These are phyloP conservation scores for Paxillus ammoniavirescens DNA, from an alignment of 768 basidiomycete genomes.

Conservation along the genomic window DNA sequence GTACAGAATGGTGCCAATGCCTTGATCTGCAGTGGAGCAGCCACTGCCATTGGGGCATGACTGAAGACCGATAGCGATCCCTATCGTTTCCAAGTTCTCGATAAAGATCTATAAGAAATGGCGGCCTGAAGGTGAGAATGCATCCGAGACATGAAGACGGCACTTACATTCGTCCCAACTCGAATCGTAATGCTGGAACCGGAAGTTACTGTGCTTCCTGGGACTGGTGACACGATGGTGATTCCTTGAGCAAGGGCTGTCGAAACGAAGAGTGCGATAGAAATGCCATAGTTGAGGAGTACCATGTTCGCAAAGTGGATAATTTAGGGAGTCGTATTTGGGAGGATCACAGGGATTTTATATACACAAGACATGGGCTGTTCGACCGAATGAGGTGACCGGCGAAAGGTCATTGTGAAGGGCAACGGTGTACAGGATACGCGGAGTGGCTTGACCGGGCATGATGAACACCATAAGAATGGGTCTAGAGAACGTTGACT, in stretches of 20 bases:
- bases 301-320: background rate
- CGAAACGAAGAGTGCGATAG: background rate
- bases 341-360: background rate
- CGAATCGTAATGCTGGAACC: constrained; percentile 40
- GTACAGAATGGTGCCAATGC: constrained; percentile 40
- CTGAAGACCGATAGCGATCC: constrained; percentile 37
- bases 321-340: background rate
- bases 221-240: background rate
- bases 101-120: constrained; percentile 28
- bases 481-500: too few relatives aligned
- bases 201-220: constrained; percentile 31
- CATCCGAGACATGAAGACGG: background rate
- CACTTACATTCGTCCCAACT: constrained; percentile 41
- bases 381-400: background rate
- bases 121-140: background rate
- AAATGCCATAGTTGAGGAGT: background rate
- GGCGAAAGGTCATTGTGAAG: too few relatives aligned
- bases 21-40: constrained; percentile 19
- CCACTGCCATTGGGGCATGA: constrained; percentile 29
- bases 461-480: too few relatives aligned
- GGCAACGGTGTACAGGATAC: too few relatives aligned
- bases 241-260: background rate
- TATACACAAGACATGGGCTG: background rate
- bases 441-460: background rate
- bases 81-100: constrained; percentile 36